Evolutionary conservation across 768 basidiomycete genomes (phyloP), one percentile per base, ranked within the genome.

Genomic region (Tricholomella constricta): DNA sequence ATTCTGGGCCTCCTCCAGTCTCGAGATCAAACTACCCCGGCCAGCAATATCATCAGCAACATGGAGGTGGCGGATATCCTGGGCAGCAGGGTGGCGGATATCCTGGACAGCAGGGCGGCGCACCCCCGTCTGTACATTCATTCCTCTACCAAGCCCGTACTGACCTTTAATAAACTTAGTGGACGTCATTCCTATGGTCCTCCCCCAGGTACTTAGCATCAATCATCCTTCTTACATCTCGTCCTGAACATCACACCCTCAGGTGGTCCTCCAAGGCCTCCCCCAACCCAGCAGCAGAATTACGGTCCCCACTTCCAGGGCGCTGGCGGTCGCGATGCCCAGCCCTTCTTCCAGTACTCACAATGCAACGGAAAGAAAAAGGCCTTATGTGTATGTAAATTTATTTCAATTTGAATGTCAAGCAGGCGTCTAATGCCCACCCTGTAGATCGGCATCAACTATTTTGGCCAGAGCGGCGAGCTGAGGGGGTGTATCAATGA

Each of bases 401-500:
- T 2, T 14, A 22, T n/a, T 9, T 34, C 31, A 19, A 45, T 20
- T 25, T 20, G 29, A 25, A 7, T n/a, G 10, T 6, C 14, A 1
- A 27, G 17, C 38, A 9, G 14, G 29, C 17, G 40, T n/a, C 27
- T 44, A 19, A 27, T 45, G 31, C 55, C 17, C 17, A 37, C 29
- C 34, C 3, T 35, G 9, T 58, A 93, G 92, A 85, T 97, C 58
- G 95, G 95, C 0, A 91, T 97, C 61, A 93, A 93, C 68, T 98
- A 98, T 65, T 65, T 77, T 19, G 87, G 89, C 1, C 83, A 85
- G 59, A 66, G 68, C 3, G 79, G 79, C n/a, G 79, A 85, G 60
- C 74, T 98, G 6, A 69, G 73, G 0, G 96, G 96, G 9, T 98
- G 96, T 65, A 88, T 96, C 65, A 96, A 98, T 65, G 96, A 99